phyloP scores from a whole-genome alignment of 2,329 filamentous ascomycete genomes.

The Botryotinia narcissicola region DNA sequence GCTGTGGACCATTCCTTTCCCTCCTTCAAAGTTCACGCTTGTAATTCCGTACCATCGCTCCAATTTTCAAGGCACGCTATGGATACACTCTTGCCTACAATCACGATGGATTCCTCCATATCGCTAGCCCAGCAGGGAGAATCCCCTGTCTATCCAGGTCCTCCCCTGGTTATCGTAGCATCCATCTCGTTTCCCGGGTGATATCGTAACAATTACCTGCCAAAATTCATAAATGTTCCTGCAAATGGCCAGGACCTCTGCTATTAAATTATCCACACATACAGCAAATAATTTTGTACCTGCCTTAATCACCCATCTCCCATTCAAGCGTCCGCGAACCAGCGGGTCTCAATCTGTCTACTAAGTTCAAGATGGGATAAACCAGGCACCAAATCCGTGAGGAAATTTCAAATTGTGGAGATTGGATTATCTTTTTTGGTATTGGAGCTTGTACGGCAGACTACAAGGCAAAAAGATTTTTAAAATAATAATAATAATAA shows the following conservation, averaged over 20 bases:
- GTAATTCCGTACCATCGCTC: background rate
- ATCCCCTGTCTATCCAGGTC: background rate
- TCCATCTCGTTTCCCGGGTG: slow-evolving; percentile 1
- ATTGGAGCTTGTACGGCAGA: slow-evolving; percentile 5
- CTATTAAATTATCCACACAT: background rate
- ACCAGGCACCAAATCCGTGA: background rate
- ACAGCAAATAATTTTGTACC: slow-evolving; percentile 2
- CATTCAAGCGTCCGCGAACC: background rate
- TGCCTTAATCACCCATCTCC: background rate
- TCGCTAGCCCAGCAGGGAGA: background rate
- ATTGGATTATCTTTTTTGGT: background rate
- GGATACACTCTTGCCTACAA: background rate
- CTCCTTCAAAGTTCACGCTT: too few relatives aligned
- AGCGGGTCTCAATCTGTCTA: slow-evolving; percentile 1
- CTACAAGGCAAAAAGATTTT: background rate
- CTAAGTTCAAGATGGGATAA: slow-evolving; percentile 6
- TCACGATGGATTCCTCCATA: background rate
- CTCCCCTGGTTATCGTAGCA: background rate
- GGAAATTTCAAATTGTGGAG: slow-evolving; percentile 13
- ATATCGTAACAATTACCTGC: background rate
- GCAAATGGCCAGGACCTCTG: background rate
- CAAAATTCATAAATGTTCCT: background rate
- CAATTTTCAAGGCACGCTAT: slow-evolving; percentile 13
- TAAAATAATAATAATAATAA: background rate
- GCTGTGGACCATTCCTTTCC: background rate